A percentile compares a stretch with the other conserved stretches of the same genome.
Conservation (phyloP, 2,329 filamentous ascomycete genomes). For the Penicillium sclerotiorum region DNA sequence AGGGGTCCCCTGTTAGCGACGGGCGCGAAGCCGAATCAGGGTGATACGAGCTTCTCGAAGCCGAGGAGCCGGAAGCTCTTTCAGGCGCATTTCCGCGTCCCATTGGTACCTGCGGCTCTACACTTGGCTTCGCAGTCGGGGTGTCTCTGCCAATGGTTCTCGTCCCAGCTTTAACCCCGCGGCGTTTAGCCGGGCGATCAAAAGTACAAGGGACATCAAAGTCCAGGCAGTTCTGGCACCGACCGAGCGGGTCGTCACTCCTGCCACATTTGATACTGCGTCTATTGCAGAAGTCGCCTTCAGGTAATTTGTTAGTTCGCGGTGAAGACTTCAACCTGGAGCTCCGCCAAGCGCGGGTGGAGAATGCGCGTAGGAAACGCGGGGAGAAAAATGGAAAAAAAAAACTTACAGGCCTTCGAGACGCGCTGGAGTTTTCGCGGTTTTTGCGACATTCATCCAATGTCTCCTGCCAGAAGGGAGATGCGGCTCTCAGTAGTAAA, state of each 20-base stretch:
- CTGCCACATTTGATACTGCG: conserved; percentile 51
- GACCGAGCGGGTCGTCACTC: conserved; percentile 36
- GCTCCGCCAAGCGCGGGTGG: conserved; percentile 14
- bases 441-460: conserved; percentile 29
- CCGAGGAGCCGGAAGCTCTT: conserved; percentile 19
- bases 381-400: too few species aligned
- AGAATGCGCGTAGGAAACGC: conserved; percentile 6
- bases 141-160: conserved; percentile 12
- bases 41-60: conserved; percentile 19
- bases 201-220: conserved; percentile 55
- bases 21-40: conserved; percentile 16
- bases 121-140: conserved; percentile 1
- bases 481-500: neutral
- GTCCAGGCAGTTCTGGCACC: conserved; percentile 55
- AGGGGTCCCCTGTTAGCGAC: conserved; percentile 22
- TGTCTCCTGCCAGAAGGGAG: conserved; percentile 10
- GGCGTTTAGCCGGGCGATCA: conserved; percentile 47
- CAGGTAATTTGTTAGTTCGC: conserved; percentile 11
- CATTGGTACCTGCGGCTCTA: conserved; percentile 3
- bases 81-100: conserved; percentile 7
- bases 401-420: conserved; percentile 30
- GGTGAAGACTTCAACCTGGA: conserved; percentile 10
- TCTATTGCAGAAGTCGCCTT: conserved; percentile 54
- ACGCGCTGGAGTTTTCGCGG: conserved; percentile 31
- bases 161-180: conserved; percentile 34